Evolutionary conservation across 169 alveolate genomes (phyloP), one percentile per base, ranked within the genome.

Genomic region (Eimeria nieschulzi): DNA sequence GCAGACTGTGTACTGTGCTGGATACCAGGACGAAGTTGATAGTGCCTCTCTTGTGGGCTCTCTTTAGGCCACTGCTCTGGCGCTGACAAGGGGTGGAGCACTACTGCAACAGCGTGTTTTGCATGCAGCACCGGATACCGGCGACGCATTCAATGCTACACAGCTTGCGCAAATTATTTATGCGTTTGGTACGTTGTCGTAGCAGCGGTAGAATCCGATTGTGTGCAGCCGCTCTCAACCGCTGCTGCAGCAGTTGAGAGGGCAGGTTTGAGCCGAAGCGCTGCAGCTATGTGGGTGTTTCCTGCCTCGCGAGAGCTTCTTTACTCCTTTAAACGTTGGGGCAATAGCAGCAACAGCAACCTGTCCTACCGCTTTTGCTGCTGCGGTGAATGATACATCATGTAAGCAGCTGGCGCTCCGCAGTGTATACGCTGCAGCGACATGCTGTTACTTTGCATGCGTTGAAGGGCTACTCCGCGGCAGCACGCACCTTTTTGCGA

Each of bases 401-500:
- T 33, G 46, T 33, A 33, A 33, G 46, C 46, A 33, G 46, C 46
- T 33, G 46, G 46, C 46, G 46, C 46, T 33, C 46, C 3, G 46
- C 46, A 33, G 46, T 33, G 46, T 33, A 33, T 33, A 33, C 0
- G 46, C 46, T 33, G 46, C 46, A 33, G 46, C 3, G 46, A 33
- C 46, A 33, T 33, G 46, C 46, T 33, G 68, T 59, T 59, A 15
- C 23, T 19, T 12, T 59, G 68, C n/a, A 19, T 12, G n/a, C 68
- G 68, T 12, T 19, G 51, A 26, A 75, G 84, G 84, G 21, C 68
- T 73, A 53, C 78, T 86, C 9, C 84, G 92, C n/a, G 92, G 92
- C 68, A 86, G 92, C 92, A 73, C 70, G 53, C 84, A 79, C 39
- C 51, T 86, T 61, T 86, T 86, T 59, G 66, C 85, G 23, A 79